Percentiles rank a stretch among this genome's conserved stretches.
These are phyloP conservation scores for Saprolegnia diclina DNA, from an alignment of 352 stramenopile genomes.

Conservation along the genomic window DNA sequence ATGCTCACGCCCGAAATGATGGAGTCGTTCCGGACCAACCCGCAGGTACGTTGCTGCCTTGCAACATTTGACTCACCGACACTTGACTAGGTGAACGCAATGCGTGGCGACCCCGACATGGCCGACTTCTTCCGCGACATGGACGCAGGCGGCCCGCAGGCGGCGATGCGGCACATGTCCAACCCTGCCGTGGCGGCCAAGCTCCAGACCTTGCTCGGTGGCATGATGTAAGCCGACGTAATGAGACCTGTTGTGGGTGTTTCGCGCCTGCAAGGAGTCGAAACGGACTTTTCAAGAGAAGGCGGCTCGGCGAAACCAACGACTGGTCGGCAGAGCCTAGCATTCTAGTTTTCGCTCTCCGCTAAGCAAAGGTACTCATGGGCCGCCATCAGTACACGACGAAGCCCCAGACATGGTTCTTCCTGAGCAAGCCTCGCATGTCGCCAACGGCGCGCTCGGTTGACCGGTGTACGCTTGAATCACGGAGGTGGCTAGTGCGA, in stretches of 20 bases:
- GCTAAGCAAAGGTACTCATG: too few relatives aligned
- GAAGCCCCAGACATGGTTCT: too few relatives aligned
- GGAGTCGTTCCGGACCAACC: constrained; percentile 62
- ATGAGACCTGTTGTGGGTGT: too few relatives aligned
- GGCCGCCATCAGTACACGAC: too few relatives aligned
- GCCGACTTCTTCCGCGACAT: constrained; percentile 79
- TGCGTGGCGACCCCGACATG: constrained; percentile 64
- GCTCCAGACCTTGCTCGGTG: constrained; percentile 62
- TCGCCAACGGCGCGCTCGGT: too few relatives aligned
- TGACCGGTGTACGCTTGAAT: too few relatives aligned
- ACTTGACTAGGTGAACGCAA: constrained; percentile 32
- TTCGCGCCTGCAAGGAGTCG: background rate
- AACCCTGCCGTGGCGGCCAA: constrained; percentile 81
- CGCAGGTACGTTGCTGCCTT: constrained; percentile 38
- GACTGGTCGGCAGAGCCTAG: too few relatives aligned
- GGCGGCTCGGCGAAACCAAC: too few relatives aligned
- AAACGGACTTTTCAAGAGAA: too few relatives aligned
- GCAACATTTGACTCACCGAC: background rate
- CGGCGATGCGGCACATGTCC: constrained; percentile 82
- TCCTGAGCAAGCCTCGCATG: too few relatives aligned
- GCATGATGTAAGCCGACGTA: constrained; percentile 48
- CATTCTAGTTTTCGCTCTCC: too few relatives aligned
- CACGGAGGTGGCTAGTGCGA: too few relatives aligned
- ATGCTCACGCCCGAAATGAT: constrained; percentile 28
- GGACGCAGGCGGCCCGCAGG: constrained; percentile 63